Percentiles rank a stretch among this genome's conserved stretches.
Evolutionary conservation across 192 early-diverging fungal species (phyloP).

Genomic region (Coemansia sp.): DNA sequence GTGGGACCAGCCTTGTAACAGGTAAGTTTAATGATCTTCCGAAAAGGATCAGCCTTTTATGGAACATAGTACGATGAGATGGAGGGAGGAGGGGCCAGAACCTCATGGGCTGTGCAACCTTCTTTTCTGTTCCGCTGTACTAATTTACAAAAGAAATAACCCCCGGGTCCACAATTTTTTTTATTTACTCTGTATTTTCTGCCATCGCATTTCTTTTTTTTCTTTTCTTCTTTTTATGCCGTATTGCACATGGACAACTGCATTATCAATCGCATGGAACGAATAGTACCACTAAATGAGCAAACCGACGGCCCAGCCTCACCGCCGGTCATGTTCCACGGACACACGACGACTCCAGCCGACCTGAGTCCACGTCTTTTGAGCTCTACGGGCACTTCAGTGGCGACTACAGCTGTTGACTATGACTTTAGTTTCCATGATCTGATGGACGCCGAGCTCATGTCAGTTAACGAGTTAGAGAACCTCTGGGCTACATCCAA

Average conservation of each 20-base stretch:
- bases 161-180: neutral
- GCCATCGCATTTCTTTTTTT: constrained; percentile 1
- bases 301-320: neutral
- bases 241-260: constrained; percentile 29
- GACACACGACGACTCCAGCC: neutral
- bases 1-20: neutral
- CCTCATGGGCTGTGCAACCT: neutral
- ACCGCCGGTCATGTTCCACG: neutral
- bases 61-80: too few relatives aligned
- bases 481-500: constrained; percentile 56
- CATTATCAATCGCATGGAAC: constrained; percentile 27
- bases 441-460: constrained; percentile 63
- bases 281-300: constrained; percentile 18
- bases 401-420: constrained; percentile 13
- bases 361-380: neutral
- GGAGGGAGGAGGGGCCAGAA: neutral
- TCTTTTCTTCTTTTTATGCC: constrained; percentile 17
- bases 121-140: neutral
- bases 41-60: neutral
- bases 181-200: neutral
- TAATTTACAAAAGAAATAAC: neutral
- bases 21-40: neutral
- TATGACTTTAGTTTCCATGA: constrained; percentile 59
- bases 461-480: constrained; percentile 66
- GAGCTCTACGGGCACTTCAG: neutral